Evolutionary conservation across 768 basidiomycete genomes (phyloP).

Genomic region (Mycena amicta): DNA sequence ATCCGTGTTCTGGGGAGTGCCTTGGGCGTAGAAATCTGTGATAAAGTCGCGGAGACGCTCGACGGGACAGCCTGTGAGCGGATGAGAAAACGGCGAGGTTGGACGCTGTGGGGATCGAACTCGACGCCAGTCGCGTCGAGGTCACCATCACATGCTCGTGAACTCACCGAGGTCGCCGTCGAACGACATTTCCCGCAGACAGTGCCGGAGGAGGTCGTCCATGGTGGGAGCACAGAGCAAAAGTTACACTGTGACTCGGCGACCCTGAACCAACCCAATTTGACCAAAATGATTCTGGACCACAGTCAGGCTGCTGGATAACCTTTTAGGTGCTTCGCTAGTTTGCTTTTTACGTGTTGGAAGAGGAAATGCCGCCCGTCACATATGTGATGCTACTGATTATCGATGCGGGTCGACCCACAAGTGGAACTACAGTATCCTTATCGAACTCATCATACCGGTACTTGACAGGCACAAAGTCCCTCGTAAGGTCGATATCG

Average conservation of each 20-base stretch:
- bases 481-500: slow-evolving; percentile 81
- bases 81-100: slow-evolving; percentile 27
- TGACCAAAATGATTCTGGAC: too few species aligned
- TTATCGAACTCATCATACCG: too few species aligned
- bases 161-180: slow-evolving; percentile 87
- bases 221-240: slow-evolving; percentile 39
- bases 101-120: slow-evolving; percentile 47
- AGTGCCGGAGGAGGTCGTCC: slow-evolving; percentile 86
- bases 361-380: background rate
- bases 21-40: slow-evolving; percentile 59
- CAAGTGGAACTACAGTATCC: too few species aligned
- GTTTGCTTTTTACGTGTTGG: background rate
- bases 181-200: slow-evolving; percentile 84
- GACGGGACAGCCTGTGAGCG: slow-evolving; percentile 65
- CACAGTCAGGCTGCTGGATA: too few species aligned
- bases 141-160: slow-evolving; percentile 36
- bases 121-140: slow-evolving; percentile 19
- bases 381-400: too few species aligned
- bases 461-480: slow-evolving; percentile 59
- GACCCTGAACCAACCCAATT: background rate
- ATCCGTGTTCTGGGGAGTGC: slow-evolving; percentile 62
- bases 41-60: slow-evolving; percentile 76
- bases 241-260: background rate
- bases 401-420: too few species aligned
- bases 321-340: background rate